Conservation (phyloP, 2,329 filamentous ascomycete species). For the Penicillium sp. region DNA sequence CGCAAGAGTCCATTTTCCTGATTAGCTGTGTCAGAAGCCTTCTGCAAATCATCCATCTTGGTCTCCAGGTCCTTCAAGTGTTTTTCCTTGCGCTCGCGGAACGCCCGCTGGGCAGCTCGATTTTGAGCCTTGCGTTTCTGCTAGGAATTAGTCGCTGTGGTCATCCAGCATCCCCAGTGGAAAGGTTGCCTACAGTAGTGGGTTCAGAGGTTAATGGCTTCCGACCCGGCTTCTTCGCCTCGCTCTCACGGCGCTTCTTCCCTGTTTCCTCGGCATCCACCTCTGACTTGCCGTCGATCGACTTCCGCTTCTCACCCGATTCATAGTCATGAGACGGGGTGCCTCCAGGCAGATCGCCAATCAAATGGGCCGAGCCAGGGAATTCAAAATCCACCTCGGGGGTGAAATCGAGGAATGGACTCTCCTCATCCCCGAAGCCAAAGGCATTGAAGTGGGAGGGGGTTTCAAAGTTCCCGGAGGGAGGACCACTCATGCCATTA, state of each 20-base stretch:
- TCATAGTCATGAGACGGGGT: constrained; percentile 47
- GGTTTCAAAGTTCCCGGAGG: constrained; percentile 33
- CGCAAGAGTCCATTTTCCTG: constrained; percentile 82
- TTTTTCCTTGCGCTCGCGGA: constrained; percentile 92
- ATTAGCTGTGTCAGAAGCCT: constrained; percentile 76
- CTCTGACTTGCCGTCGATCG: constrained; percentile 53
- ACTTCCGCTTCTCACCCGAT: constrained; percentile 63
- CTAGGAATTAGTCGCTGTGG: constrained; percentile 22
- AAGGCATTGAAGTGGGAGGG: constrained; percentile 47
- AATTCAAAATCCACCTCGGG: constrained; percentile 76
- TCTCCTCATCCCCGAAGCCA: constrained; percentile 63
- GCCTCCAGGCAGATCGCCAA: constrained; percentile 67
- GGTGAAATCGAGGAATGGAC: constrained; percentile 80
- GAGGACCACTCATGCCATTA: constrained; percentile 38
- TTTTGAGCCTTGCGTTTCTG: constrained; percentile 80
- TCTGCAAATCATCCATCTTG: constrained; percentile 67
- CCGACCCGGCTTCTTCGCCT: constrained; percentile 91
- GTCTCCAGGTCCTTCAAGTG: constrained; percentile 55
- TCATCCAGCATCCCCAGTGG: not conserved
- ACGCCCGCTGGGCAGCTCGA: constrained; percentile 85
- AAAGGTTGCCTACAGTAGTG: constrained; percentile 73
- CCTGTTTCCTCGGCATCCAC: constrained; percentile 65
- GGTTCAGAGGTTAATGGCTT: constrained; percentile 96
- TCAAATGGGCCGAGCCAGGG: constrained; percentile 64
- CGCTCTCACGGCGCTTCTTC: constrained; percentile 71